Base-by-base conservation (phyloP, 352 stramenopile genomes). In the Globisporangium middletonii region DNA sequence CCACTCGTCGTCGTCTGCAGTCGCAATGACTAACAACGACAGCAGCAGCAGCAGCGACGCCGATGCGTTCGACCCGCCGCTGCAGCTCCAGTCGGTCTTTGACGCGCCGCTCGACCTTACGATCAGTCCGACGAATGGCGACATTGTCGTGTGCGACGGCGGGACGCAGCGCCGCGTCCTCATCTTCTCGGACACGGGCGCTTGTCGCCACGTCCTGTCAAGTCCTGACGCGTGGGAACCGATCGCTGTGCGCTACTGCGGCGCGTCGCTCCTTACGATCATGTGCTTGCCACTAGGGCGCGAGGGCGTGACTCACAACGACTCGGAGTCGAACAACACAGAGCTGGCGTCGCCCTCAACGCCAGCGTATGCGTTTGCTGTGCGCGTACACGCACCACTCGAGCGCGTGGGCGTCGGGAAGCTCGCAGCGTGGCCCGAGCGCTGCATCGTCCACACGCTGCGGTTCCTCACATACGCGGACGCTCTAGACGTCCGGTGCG, bases 391-490 rank as follows among this genome's bases (percentile, higher is more conserved):
- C 57, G 60, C 76, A 28, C 55, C 71, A 0, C 41, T 59, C 2
- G 53, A 63, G 43, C 65, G 58, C 42, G 49, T 78, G 1, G 42
- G 52, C 11, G 54, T 61, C 23, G 71, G 76, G 8, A 65, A 64
- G 26, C 62, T 83, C 27, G 59, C 67, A 16, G 26, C 30, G 1
- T 69, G 73, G 50, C 57, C 71, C 12, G 50, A 69, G 26, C 60
- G 59, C 48, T 67, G 57, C 44, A 30, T 65, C 48, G 33, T 73
- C 1, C 35, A 50, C 1, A 75, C 66, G 18, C 35, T 79, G 5
- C 68, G 54, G 2, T 89, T 64, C 52, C 42, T 89, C 26, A 75
- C 61, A 5, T 89, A 89, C 54, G 8, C 53, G 0, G 75, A 89
- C n/a, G 73, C 69, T 0, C 57, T 83, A 5, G 35, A 71, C 3